Evolutionary conservation across 1,284 basidiomycete species (phyloP).

Genomic region (Calocybe gambosa): DNA sequence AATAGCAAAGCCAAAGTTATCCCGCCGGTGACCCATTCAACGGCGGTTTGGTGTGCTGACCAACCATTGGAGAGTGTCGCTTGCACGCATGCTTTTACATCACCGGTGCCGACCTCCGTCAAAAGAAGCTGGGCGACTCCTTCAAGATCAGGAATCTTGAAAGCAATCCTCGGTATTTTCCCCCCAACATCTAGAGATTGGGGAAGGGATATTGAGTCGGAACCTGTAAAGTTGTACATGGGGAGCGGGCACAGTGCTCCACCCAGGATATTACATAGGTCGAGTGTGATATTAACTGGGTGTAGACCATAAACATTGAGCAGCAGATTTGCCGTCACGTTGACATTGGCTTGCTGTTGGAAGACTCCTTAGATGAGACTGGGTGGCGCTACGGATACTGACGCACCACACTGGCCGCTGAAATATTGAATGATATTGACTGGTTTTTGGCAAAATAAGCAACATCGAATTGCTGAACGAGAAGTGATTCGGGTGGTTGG

Average conservation of each 20-base stretch:
- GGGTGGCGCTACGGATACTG: conserved; percentile 10
- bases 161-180: conserved; percentile 76
- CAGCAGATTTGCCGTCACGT: conserved; percentile 73
- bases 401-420: conserved; percentile 68
- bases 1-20: conserved; percentile 66
- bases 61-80: conserved; percentile 89
- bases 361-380: conserved; percentile 1
- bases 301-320: conserved; percentile 79
- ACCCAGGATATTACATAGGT: conserved; percentile 69
- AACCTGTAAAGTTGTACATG: conserved; percentile 79
- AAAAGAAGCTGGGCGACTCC: conserved; percentile 83
- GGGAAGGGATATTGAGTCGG: conserved; percentile 73
- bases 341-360: conserved; percentile 62
- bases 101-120: conserved; percentile 57
- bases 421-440: conserved; percentile 70
- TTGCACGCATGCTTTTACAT: conserved; percentile 84
- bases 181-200: conserved; percentile 44
- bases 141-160: conserved; percentile 86
- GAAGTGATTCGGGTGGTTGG: conserved; percentile 70
- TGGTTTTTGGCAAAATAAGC: conserved; percentile 67
- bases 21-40: conserved; percentile 73
- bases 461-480: conserved; percentile 78
- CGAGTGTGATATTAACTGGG: conserved; percentile 71
- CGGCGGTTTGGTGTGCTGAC: conserved; percentile 70
- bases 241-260: conserved; percentile 88